Base-by-base conservation (phyloP, 2,329 filamentous ascomycete genomes). In the Colletotrichum lini region DNA sequence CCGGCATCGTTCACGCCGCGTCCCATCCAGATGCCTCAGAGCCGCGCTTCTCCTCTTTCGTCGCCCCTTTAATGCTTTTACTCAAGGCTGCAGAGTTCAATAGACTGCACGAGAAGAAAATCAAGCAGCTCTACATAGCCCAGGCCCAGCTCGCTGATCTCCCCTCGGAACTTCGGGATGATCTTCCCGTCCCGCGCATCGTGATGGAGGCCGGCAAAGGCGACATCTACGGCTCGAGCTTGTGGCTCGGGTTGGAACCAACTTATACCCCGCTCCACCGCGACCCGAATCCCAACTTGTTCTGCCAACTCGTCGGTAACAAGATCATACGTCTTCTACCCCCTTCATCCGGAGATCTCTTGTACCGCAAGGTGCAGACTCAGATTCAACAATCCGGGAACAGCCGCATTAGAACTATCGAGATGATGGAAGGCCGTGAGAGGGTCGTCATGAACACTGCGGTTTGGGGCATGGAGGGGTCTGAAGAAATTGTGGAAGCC, bases 271-370 rank as follows among this genome's bases (percentile, higher is more conserved):
- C 96, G 4, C 84, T 98, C 3, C 96, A 99, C 81, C 90, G 93
- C 65, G 96, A 99, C 77, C 96, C 96, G 0, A 98, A 98, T 77
- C 94, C 94, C 0, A 99, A 99, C 78, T 77, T 98, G 0, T 98
- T 98, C 79, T 90, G 94, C 56, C 96, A 99, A 81, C 81, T 98
- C 15, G 90, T 89, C 18, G 90, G 94, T 4, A 81, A 78, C 62
- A 99, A 99, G 81, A 79, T 83, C 0, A 84, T 98, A 18, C 87
- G 95, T n/a, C 79, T 98, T 15, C 85, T 96, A 69, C 82, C 86
- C 5, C 94, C 95, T 0, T 77, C 81, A 0, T 77, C 84, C 3
- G 96, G 96, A 0, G 83, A 88, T 57, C 80, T 76, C 0, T 79
- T 98, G 2, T 98, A 95, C 79, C 84, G 79, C 12, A 65, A 80